phyloP scores from a whole-genome alignment of 176 grass and related monocot genomes.

The Triticum dicoccoides region DNA sequence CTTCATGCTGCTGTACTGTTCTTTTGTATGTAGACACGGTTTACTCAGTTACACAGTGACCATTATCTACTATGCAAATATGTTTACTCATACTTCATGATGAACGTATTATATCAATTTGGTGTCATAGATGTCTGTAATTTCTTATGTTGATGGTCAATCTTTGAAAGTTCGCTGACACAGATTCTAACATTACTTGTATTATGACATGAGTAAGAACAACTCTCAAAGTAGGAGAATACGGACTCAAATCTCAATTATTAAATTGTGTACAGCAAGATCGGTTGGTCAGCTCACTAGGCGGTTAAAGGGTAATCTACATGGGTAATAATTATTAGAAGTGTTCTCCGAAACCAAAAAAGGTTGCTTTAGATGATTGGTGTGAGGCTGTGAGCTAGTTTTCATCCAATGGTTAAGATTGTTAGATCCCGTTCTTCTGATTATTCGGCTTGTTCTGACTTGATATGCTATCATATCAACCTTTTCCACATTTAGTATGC shows the following conservation, averaged over 20 bases:
- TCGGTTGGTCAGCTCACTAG: not conserved
- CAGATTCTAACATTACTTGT: not conserved
- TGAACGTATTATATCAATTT: not conserved
- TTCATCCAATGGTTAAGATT: not conserved
- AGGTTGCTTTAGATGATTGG: not conserved
- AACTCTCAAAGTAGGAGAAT: not conserved
- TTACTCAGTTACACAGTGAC: not conserved
- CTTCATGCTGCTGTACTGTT: not conserved
- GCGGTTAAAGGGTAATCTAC: not conserved
- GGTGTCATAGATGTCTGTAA: not conserved
- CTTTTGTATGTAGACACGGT: not conserved
- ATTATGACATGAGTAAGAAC: not conserved
- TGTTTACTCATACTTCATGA: not conserved
- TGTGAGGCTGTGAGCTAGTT: conserved; percentile 8
- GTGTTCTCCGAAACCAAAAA: not conserved
- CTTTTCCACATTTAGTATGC: not conserved
- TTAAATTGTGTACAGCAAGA: not conserved
- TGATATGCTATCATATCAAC: not conserved
- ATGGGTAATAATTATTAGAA: not conserved
- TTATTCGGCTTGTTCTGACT: not conserved
- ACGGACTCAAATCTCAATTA: not conserved
- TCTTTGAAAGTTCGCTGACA: not conserved
- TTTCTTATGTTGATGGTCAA: not conserved
- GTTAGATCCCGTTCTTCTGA: not conserved
- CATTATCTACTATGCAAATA: not conserved